A percentile compares a stretch with the other conserved stretches of the same genome.
phyloP scores from a whole-genome alignment of 257 asterid species.

The Solanum pennellii region DNA sequence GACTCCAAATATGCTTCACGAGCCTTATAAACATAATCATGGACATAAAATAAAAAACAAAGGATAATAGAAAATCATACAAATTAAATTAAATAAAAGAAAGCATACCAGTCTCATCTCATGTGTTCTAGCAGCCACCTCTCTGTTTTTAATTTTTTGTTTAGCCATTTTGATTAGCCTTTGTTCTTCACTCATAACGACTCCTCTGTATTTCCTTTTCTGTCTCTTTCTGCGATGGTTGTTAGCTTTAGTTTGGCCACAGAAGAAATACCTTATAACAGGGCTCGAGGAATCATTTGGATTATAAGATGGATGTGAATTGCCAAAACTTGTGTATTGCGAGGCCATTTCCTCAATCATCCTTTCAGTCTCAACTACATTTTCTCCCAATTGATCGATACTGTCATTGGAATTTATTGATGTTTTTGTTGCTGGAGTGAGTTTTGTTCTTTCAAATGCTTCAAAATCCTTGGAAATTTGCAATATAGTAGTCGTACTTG shows the following conservation, averaged over 20 bases:
- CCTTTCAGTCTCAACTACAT: not conserved
- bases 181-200: not conserved
- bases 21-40: not conserved
- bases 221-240: not conserved
- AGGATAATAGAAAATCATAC: not conserved
- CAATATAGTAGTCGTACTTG: not conserved
- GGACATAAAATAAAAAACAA: not conserved
- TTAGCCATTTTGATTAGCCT: not conserved
- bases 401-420: not conserved
- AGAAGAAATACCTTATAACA: not conserved
- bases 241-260: not conserved
- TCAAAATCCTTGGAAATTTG: not conserved
- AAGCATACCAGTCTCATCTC: not conserved
- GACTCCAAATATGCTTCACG: not conserved
- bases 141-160: not conserved
- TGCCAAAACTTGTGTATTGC: not conserved
- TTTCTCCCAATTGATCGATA: not conserved
- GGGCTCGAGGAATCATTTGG: not conserved
- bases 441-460: not conserved
- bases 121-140: constrained; percentile 2
- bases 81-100: not conserved
- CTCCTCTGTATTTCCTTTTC: constrained; percentile 3
- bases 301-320: not conserved
- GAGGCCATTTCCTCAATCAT: not conserved
- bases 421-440: not conserved